Percentiles rank a stretch among this genome's conserved stretches.
Evolutionary conservation across 2,329 filamentous ascomycete species (phyloP).

Genomic region (Fusarium phyllophilum): DNA sequence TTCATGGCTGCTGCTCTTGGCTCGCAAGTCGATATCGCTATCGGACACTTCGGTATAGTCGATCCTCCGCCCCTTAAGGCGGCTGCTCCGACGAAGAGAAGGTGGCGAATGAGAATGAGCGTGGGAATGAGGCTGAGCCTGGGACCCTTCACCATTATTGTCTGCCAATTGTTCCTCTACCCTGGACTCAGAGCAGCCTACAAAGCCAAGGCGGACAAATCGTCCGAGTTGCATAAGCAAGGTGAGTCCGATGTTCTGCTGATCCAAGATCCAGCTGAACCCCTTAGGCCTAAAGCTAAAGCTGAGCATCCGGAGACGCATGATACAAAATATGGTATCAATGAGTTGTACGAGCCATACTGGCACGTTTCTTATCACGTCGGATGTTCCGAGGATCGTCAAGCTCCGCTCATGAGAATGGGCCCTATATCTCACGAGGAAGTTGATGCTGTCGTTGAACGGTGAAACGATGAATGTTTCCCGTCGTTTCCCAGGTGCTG

Average conservation of each 20-base stretch:
- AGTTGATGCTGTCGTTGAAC: background rate
- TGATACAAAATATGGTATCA: background rate
- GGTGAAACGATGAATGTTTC: background rate
- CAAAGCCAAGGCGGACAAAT: background rate
- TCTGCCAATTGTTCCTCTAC: background rate
- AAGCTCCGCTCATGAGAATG: background rate
- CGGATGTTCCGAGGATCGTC: background rate
- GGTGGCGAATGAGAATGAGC: background rate
- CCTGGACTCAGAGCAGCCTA: background rate
- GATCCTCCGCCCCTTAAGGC: background rate
- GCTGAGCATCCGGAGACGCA: background rate
- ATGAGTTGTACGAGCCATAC: background rate
- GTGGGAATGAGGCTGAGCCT: background rate
- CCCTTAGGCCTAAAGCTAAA: background rate
- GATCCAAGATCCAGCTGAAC: background rate
- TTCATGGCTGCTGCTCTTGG: background rate
- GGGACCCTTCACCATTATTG: background rate
- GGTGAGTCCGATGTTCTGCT: background rate
- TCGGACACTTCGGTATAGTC: background rate
- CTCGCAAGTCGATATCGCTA: background rate
- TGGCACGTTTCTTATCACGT: background rate
- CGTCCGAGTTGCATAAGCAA: background rate
- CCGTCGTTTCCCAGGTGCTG: background rate
- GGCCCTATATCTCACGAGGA: background rate
- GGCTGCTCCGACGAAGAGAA: background rate